phyloP scores from a whole-genome alignment of 805 yeast species.

The Cyberlindnera nakhonratchasimensis region DNA sequence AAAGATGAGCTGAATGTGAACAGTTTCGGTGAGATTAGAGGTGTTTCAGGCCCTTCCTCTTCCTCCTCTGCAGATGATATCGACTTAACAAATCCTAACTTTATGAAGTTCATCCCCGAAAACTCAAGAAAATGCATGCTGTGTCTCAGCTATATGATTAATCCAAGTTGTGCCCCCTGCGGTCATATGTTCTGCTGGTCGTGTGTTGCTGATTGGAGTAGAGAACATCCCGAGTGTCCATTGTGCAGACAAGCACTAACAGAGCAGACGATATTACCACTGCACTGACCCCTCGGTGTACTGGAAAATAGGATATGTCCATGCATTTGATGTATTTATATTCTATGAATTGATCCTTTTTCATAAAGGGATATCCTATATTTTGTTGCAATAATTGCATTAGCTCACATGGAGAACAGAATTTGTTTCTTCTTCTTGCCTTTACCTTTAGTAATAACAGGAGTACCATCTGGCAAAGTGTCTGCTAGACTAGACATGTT shows the following conservation, averaged over 20 bases:
- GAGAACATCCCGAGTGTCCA: slow-evolving; percentile 88
- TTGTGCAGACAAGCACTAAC: slow-evolving; percentile 72
- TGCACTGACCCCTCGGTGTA: slow-evolving; percentile 13
- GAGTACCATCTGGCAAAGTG: slow-evolving; percentile 22
- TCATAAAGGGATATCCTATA: too few relatives aligned
- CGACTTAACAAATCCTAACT: slow-evolving; percentile 52
- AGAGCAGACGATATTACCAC: slow-evolving; percentile 27
- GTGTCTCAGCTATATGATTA: slow-evolving; percentile 73
- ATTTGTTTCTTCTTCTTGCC: slow-evolving; percentile 51
- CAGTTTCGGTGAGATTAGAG: slow-evolving; percentile 11
- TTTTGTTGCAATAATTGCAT: too few relatives aligned
- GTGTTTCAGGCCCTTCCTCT: slow-evolving; percentile 7
- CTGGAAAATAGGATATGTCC: too few relatives aligned
- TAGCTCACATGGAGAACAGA: slow-evolving; percentile 47
- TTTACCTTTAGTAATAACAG: slow-evolving; percentile 28
- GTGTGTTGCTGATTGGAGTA: slow-evolving; percentile 85
- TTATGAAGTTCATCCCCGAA: slow-evolving; percentile 66
- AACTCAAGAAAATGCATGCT: slow-evolving; percentile 76
- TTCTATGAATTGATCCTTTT: too few relatives aligned
- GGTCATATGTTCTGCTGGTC: slow-evolving; percentile 95
- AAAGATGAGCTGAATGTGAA: slow-evolving; percentile 9
- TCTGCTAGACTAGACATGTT: slow-evolving; percentile 23
- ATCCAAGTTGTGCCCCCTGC: slow-evolving; percentile 84
- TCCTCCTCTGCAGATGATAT: slow-evolving; percentile 29
- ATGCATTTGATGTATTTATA: too few relatives aligned